Conservation (phyloP, 2,329 filamentous ascomycete species). For the Fusarium avenaceum region DNA sequence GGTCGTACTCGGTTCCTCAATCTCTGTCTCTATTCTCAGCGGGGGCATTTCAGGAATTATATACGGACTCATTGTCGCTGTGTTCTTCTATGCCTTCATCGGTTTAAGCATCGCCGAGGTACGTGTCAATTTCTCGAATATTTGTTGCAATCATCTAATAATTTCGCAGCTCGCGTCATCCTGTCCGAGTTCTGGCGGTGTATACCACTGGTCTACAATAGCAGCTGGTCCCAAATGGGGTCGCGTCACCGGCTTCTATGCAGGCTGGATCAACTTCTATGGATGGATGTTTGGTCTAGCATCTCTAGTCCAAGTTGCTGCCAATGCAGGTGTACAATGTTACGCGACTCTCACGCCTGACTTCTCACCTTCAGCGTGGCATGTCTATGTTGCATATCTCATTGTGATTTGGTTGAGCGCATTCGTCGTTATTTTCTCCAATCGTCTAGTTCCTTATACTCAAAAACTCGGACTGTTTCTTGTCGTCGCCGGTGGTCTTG, state of each 20-base stretch:
- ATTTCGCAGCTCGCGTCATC: constrained; percentile 40
- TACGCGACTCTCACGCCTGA: constrained; percentile 40
- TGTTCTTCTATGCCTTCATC: constrained; percentile 47
- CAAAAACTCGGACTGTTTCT: constrained; percentile 45
- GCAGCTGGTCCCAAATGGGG: background rate
- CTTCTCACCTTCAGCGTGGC: constrained; percentile 40
- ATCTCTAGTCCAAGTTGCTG: constrained; percentile 44
- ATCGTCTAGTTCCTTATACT: constrained; percentile 44
- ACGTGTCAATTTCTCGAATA: fast-evolving
- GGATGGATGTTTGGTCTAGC: constrained; percentile 50
- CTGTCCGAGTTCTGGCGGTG: constrained; percentile 42
- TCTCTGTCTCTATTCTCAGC: constrained; percentile 43
- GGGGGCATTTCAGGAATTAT: constrained; percentile 45
- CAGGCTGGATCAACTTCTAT: constrained; percentile 49
- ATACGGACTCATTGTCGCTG: constrained; percentile 42
- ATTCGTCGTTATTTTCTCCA: constrained; percentile 40
- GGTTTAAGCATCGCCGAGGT: constrained; percentile 46
- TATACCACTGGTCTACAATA: constrained; percentile 35
- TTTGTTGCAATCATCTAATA: background rate
- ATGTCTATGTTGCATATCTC: constrained; percentile 45
- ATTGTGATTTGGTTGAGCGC: constrained; percentile 43
- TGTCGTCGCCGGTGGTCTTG: constrained; percentile 41
- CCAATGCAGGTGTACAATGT: constrained; percentile 44
- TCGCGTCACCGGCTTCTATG: constrained; percentile 39
- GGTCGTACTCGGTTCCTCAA: constrained; percentile 46